A percentile compares a stretch with the other conserved stretches of the same genome.
These are phyloP conservation scores for Thelonectria olida DNA, from an alignment of 2,329 filamentous ascomycete genomes.

Conservation along the genomic window DNA sequence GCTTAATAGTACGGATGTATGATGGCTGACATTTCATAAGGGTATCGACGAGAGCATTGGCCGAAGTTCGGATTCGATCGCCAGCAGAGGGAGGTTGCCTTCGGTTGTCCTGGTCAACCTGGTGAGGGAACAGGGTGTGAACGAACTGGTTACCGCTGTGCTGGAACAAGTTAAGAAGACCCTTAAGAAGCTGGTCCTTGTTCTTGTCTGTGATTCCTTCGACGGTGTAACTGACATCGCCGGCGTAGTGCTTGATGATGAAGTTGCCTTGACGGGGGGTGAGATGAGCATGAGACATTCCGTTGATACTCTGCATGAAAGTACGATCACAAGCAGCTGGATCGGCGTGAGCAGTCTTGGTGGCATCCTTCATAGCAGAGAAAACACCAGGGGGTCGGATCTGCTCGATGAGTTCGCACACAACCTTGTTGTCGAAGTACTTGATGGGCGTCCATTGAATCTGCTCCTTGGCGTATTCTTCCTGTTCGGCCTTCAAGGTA, in stretches of 20 bases:
- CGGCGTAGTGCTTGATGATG: conserved; percentile 98
- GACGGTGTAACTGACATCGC: conserved; percentile 93
- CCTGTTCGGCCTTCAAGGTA: conserved; percentile 95
- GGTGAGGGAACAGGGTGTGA: conserved; percentile 87
- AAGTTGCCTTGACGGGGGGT: conserved; percentile 94
- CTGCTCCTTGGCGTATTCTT: conserved; percentile 94
- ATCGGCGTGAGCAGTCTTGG: conserved; percentile 97
- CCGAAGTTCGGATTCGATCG: conserved; percentile 94
- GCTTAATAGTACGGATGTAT: conserved; percentile 99
- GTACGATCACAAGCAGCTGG: conserved; percentile 93
- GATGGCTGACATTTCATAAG: conserved; percentile 97
- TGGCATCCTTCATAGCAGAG: conserved; percentile 95
- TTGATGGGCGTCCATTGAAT: conserved; percentile 99
- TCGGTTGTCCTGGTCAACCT: conserved; percentile 96
- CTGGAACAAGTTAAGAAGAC: conserved; percentile 86
- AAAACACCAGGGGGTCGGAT: conserved; percentile 91
- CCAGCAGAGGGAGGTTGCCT: conserved; percentile 93
- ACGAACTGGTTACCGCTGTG: conserved; percentile 87
- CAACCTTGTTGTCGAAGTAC: conserved; percentile 99
- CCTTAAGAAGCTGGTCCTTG: conserved; percentile 96
- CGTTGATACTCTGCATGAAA: conserved; percentile 92
- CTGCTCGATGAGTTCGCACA: conserved; percentile 96
- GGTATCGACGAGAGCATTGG: conserved; percentile 93
- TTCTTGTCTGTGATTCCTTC: conserved; percentile 99
- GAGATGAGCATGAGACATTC: conserved; percentile 90